phyloP scores from a whole-genome alignment of 805 yeast genomes.

The Candida ponderosae region DNA sequence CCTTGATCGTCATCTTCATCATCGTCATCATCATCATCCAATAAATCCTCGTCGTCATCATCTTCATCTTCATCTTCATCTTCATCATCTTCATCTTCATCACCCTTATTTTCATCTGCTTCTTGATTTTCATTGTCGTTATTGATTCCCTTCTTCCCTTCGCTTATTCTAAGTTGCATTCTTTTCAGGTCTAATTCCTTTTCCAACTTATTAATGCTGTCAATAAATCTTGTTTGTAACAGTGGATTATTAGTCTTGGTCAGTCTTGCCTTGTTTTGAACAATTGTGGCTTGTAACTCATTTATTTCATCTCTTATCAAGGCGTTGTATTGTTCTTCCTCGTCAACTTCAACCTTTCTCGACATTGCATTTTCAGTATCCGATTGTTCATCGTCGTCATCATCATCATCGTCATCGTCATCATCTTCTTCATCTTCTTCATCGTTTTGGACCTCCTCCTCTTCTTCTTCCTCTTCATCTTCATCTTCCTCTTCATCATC shows the following conservation, averaged over 20 bases:
- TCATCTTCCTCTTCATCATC: slow-evolving; percentile 11
- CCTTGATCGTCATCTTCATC: slow-evolving; percentile 26
- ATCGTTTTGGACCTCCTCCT: slow-evolving; percentile 34
- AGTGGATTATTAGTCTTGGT: slow-evolving; percentile 74
- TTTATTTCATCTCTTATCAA: slow-evolving; percentile 76
- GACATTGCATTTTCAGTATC: slow-evolving; percentile 44
- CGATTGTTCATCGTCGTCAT: slow-evolving; percentile 43
- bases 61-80: slow-evolving; percentile 15
- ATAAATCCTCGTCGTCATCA: slow-evolving; percentile 13
- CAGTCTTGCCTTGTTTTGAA: slow-evolving; percentile 64
- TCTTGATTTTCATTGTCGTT: slow-evolving; percentile 9
- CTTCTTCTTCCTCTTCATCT: slow-evolving; percentile 40
- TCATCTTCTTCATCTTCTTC: slow-evolving; percentile 44
- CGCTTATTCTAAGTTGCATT: slow-evolving; percentile 45
- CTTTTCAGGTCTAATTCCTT: slow-evolving; percentile 77
- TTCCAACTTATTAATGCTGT: slow-evolving; percentile 68
- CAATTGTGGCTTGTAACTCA: slow-evolving; percentile 74
- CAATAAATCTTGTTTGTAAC: slow-evolving; percentile 78
- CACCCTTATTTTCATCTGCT: slow-evolving; percentile 12
- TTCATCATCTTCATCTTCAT: slow-evolving; percentile 18
- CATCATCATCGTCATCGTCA: slow-evolving; percentile 48
- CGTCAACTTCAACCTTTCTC: slow-evolving; percentile 42
- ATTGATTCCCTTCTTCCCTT: slow-evolving; percentile 15
- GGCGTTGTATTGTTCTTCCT: slow-evolving; percentile 59
- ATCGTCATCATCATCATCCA: slow-evolving; percentile 23